Evolutionary conservation across 2,329 filamentous ascomycete genomes (phyloP), one percentile per base, ranked within the genome.

Genomic region (Hysterium pulicare): DNA sequence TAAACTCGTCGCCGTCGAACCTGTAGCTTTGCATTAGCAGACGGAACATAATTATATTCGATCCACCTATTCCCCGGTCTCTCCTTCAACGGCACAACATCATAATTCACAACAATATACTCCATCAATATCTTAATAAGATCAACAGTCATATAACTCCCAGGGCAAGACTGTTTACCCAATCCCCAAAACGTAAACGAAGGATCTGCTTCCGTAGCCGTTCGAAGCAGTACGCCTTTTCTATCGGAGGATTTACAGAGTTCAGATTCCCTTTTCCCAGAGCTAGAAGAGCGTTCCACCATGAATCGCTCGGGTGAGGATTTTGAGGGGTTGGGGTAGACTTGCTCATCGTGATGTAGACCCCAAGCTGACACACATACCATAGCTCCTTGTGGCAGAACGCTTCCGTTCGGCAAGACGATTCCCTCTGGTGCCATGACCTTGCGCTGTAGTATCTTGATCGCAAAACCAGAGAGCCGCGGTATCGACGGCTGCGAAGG

Each of bases 31-130:
- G 34, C 34, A 20, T 38, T 22, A 9, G 16, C 21, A 20, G 34
- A 16, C 21, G 34, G 34, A 7, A 38, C 17, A 20, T 21, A 20
- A 38, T 38, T 38, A 38, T 38, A 38, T 38, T 24, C 34, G 21
- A 38, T 38, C 34, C 34, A 38, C 10, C 11, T 9, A 23, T 38
- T 38, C 17, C 21, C 32, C 32, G 32, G 32, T 15, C 32, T 8
- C 15, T 33, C 9, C 32, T 33, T 33, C 32, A 33, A 15, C 8
- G 32, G 32, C 32, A 33, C 32, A 33, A 33, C 32, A 9, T 33
- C 32, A 19, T 33, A 33, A 15, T 33, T 33, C 32, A 33, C 16
- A 16, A 33, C 32, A 19, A 33, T 15, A 33, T 33, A 33, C 32
- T 33, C 32, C 8, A 33, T 8, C 8, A 33, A 16, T 33, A 33